Percentiles rank a stretch among this genome's conserved stretches.
phyloP scores from a whole-genome alignment of 371 early-diverging fungal species.

The Massospora cicadina region DNA sequence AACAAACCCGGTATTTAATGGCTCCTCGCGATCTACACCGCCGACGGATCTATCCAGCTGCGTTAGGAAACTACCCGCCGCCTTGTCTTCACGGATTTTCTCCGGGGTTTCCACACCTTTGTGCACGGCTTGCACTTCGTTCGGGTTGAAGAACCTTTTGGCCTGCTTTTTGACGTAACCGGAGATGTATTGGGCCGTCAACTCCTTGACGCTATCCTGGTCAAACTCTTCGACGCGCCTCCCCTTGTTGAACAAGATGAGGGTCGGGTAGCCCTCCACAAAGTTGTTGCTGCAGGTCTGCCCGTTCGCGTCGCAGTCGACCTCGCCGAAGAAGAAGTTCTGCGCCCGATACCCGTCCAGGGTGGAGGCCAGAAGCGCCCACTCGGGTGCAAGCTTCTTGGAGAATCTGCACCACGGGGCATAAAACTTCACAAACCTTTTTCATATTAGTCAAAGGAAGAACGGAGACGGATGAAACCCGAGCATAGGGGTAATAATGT shows the following conservation, averaged over 20 bases:
- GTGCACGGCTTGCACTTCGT: not conserved
- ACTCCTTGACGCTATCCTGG: not conserved
- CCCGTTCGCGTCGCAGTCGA: not conserved
- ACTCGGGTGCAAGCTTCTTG: not conserved
- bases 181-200: not conserved
- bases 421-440: constrained; percentile 1
- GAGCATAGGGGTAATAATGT: too few relatives aligned
- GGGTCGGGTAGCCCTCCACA: not conserved
- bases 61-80: not conserved
- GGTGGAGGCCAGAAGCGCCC: not conserved
- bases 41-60: not conserved
- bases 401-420: not conserved
- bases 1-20: not conserved
- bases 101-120: not conserved
- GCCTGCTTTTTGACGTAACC: not conserved
- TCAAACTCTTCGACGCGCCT: not conserved
- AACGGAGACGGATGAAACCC: not conserved
- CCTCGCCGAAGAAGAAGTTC: not conserved
- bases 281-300: not conserved
- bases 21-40: not conserved
- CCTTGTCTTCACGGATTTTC: too few relatives aligned
- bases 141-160: not conserved
- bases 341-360: not conserved
- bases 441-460: not conserved
- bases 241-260: not conserved